Evolutionary conservation across 345 rosid genomes (phyloP), one percentile per base, ranked within the genome.

Genomic region (Lepidium aucheri): DNA sequence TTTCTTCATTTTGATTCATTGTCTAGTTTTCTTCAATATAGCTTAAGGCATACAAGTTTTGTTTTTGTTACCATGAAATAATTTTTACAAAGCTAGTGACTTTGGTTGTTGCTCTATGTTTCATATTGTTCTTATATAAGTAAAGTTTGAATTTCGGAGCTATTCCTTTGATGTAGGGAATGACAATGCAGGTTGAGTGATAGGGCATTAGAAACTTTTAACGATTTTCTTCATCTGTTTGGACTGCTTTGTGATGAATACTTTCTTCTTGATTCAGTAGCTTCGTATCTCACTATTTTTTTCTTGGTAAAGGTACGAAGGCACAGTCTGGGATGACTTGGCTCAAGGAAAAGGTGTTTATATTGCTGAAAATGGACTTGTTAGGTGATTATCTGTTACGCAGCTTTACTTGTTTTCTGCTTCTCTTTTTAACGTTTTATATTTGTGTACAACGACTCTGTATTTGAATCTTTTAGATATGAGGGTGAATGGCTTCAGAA

Each of bases 401-500:
- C 47, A 22, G 45, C 7, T 65, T 35, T 51, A 7, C 67, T 43
- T 36, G 18, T 42, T 52, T 70, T 32, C 53, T 18, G 39, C 47
- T 59, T 52, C 53, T 8, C 38, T 30, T 51, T 44, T 20, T 53
- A 1, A 17, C 10, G 18, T 38, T 60, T 60, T 26, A 61, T 14
- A n/a, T 42, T 28, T n/a, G 35, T 22, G 43, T 28, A 32, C 5
- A 32, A 0, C 41, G 59, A 22, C 28, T 54, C 5, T 47, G 54
- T 45, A 6, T 51, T 36, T 60, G 60, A 53, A 42, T 64, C 26
- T 41, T 6, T 16, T 75, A 92, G 96, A 81, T 92, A 91, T 74
- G 98, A 89, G 82, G 98, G 98, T 75, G 98, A 89, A 79, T 91
- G 98, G 98, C 85, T 87, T 62, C 90, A 80, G 69, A 91, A 91